Evolutionary conservation across 305 asterid genomes (phyloP).

Genomic region (Fraxinus velutina): DNA sequence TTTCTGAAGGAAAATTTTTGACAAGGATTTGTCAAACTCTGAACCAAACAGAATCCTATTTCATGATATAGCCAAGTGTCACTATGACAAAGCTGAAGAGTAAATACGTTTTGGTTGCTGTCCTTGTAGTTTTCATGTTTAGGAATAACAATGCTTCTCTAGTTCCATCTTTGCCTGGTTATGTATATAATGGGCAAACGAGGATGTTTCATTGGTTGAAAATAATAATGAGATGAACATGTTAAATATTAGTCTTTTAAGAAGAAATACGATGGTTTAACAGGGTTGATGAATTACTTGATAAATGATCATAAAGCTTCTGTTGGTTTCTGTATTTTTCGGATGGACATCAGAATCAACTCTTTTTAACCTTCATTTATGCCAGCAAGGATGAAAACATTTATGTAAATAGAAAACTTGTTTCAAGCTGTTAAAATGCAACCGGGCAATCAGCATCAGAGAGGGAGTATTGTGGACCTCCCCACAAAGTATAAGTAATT

Average conservation of each 20-base stretch:
- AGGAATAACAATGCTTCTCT: neutral
- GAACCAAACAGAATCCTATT: neutral
- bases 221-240: neutral
- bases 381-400: neutral
- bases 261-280: neutral
- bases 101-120: neutral
- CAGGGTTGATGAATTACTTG: neutral
- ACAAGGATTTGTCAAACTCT: neutral
- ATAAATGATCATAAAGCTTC: neutral
- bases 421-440: neutral
- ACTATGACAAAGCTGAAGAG: neutral
- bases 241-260: neutral
- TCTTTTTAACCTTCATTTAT: neutral
- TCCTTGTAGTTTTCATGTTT: neutral
- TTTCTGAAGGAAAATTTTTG: neutral
- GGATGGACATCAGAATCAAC: neutral
- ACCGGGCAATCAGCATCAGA: neutral
- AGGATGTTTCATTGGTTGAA: neutral
- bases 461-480: neutral
- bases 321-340: neutral
- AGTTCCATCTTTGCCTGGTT: neutral
- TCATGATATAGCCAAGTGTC: neutral
- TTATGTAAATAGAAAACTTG: neutral
- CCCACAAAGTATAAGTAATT: neutral
- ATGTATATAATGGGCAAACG: neutral